Base-by-base conservation (phyloP, 164 flowering plant genomes). In the Kalanchoe fedtschenkoi region DNA sequence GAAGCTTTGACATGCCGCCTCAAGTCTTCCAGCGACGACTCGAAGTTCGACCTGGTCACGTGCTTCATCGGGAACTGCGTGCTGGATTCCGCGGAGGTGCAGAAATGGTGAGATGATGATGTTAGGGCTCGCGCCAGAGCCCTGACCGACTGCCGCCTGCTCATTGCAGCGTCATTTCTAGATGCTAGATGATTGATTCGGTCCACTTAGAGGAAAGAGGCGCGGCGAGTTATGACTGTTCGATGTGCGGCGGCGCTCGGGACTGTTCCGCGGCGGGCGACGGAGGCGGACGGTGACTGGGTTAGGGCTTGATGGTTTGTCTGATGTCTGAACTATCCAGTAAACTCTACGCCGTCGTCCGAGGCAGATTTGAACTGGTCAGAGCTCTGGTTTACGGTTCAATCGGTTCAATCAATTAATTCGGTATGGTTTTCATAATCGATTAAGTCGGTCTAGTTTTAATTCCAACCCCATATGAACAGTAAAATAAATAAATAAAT, bases 31-130 rank as follows among this genome's bases (percentile, higher is more conserved):
- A 86, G 81, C 15, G 83, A 68, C 14, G 89, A 58, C 14, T 76
- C 84, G 79, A 93, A 93, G 87, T 90, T 90, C 38, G 84, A 76
- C 19, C 66, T 80, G 16, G 92, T 93, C 19, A 90, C 97, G 51
- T 81, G 79, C 73, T 88, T 90, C 9, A 85, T 65, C 3, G 87
- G 72, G 55, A 83, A 84, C 38, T 68, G 58, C 10, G 80, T 21
- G 30, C 73, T 5, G 3, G 71, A 7, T 19, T 32, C 38, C 15
- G 28, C 24, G 3, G 11, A 39, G 41, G 61, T 24, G 34, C 62
- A 63, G 38, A 62, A 59, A 15, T 67, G 43, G 17, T 65, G 75
- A 10, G 68, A 62, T 2, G 54, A 43, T 61, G 63, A 51, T 34
- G 70, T 57, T 62, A 67, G 66, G 69, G 76, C 62, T 42, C 75